Evolutionary conservation across 192 early-diverging fungal species (phyloP).

Genomic region (Rhizophagus prolifer): DNA sequence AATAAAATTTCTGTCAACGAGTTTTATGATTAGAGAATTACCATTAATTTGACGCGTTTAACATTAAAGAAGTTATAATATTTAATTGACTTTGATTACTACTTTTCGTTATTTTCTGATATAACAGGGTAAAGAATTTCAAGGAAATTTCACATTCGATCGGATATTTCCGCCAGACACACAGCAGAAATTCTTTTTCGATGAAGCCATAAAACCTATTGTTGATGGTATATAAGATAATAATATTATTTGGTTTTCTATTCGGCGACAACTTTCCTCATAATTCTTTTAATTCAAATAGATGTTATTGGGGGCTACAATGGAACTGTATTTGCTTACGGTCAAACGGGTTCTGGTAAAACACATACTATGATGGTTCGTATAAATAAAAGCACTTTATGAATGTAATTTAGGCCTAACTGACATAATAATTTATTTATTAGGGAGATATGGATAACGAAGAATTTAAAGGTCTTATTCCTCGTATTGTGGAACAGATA

Average conservation of each 20-base stretch:
- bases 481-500: conserved; percentile 94
- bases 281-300: conserved; percentile 33
- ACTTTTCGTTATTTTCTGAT: not conserved
- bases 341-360: conserved; percentile 98
- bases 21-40: no score
- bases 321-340: conserved; percentile 99
- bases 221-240: conserved; percentile 76
- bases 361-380: conserved; percentile 92
- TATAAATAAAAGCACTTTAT: not conserved
- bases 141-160: conserved; percentile 88
- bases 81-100: not conserved
- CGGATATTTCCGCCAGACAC: conserved; percentile 84
- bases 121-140: conserved; percentile 54
- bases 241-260: not conserved
- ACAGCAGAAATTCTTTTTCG: conserved; percentile 84
- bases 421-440: not conserved
- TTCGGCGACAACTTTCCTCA: not conserved
- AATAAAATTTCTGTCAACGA: no score
- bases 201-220: conserved; percentile 87
- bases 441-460: conserved; percentile 95
- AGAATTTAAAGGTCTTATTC: conserved; percentile 91
- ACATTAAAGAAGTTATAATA: no score
- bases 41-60: no score
- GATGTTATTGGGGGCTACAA: conserved; percentile 97
- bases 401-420: not conserved